Evolutionary conservation across 306 rosid genomes (phyloP).

Genomic region (Vigna reflexopilosa): DNA sequence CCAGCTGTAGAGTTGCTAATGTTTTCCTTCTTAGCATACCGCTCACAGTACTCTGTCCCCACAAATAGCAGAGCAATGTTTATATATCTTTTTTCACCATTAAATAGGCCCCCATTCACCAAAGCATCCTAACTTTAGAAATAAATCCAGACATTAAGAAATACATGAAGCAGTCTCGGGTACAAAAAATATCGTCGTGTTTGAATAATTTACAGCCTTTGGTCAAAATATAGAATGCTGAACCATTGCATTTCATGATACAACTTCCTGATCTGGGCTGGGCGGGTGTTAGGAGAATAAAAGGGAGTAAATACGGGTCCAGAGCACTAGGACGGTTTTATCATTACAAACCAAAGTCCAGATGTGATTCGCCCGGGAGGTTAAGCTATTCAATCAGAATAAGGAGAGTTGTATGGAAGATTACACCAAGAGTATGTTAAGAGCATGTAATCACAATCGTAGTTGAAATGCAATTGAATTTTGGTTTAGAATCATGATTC

Average conservation of each 20-base stretch:
- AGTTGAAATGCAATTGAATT: not conserved
- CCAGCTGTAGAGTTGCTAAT: constrained; percentile 64
- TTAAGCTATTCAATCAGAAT: constrained; percentile 29
- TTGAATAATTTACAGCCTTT: constrained; percentile 21
- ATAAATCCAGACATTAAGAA: constrained; percentile 16
- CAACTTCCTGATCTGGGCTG: not conserved
- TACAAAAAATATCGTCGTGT: constrained; percentile 9
- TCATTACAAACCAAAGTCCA: constrained; percentile 34
- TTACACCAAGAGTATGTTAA: not conserved
- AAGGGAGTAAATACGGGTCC: not conserved
- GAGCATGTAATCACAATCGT: not conserved
- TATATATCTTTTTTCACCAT: constrained; percentile 23
- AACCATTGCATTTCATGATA: constrained; percentile 36
- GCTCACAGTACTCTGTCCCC: constrained; percentile 89
- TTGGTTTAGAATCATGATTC: not conserved
- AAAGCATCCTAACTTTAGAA: not conserved
- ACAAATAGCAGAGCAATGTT: constrained; percentile 42
- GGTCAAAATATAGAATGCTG: constrained; percentile 1
- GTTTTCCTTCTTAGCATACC: constrained; percentile 86
- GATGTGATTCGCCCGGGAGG: constrained; percentile 28
- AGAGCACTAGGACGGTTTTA: not conserved
- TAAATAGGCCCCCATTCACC: constrained; percentile 39
- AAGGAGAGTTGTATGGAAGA: constrained; percentile 2
- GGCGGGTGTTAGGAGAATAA: not conserved
- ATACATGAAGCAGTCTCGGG: constrained; percentile 27